Evolutionary conservation across 139 green algal genomes (phyloP).

Genomic region (Haematococcus sp.): DNA sequence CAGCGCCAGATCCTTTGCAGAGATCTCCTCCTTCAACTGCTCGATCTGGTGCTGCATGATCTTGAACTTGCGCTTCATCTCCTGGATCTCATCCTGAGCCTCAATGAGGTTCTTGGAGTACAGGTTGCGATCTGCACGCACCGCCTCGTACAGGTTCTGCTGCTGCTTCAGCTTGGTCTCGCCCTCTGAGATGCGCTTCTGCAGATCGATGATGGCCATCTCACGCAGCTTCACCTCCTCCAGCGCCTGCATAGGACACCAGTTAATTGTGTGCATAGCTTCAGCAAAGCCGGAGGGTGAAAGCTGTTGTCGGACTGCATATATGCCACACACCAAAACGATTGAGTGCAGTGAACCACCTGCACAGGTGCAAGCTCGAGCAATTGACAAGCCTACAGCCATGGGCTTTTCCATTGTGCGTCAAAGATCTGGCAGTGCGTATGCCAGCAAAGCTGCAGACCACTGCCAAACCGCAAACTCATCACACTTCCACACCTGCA

Average conservation of each 20-base stretch:
- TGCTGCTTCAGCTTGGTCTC: constrained; percentile 87
- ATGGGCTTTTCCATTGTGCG: too few species aligned
- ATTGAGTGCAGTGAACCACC: too few species aligned
- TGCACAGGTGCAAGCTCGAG: too few species aligned
- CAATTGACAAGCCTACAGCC: too few species aligned
- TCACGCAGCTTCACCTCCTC: constrained; percentile 88
- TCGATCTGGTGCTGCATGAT: constrained; percentile 89
- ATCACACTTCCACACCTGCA: constrained; percentile 50
- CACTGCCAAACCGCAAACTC: too few species aligned
- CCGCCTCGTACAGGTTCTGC: constrained; percentile 75
- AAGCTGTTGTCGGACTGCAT: too few species aligned
- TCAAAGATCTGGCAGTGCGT: too few species aligned
- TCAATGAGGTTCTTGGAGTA: constrained; percentile 91
- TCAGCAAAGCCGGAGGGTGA: too few species aligned
- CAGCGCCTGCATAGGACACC: constrained; percentile 45
- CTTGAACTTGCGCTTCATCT: constrained; percentile 92
- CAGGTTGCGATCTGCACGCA: constrained; percentile 83
- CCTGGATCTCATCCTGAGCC: constrained; percentile 85
- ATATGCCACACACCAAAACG: too few species aligned
- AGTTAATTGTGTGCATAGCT: too few species aligned
- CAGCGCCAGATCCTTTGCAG: constrained; percentile 75
- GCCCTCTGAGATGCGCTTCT: constrained; percentile 76
- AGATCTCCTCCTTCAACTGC: constrained; percentile 89
- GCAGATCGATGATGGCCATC: constrained; percentile 85
- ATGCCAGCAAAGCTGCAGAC: too few species aligned